phyloP scores from a whole-genome alignment of 179 eudicot species.

The Spinacia oleracea region DNA sequence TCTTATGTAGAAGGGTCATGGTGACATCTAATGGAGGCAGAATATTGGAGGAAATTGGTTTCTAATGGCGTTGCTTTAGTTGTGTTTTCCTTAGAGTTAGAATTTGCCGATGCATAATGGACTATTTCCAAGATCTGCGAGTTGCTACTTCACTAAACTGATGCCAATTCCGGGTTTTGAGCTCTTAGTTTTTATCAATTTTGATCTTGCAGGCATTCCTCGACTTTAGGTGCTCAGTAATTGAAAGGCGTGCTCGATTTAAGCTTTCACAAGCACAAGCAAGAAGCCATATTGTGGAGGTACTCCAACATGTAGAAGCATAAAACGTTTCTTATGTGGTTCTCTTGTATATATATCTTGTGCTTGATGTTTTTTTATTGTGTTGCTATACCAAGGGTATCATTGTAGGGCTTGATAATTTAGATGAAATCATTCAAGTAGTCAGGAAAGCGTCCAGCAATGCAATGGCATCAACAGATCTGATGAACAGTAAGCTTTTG shows the following conservation, averaged over 20 bases:
- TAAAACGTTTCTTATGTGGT: neutral
- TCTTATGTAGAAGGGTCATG: neutral
- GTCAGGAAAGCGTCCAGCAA: slow-evolving; percentile 84
- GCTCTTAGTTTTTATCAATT: slow-evolving; percentile 8
- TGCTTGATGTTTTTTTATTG: slow-evolving; percentile 12
- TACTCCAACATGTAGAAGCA: slow-evolving; percentile 21
- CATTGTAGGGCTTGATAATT: slow-evolving; percentile 80
- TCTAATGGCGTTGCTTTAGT: neutral
- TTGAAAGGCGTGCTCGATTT: slow-evolving; percentile 80
- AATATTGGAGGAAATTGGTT: neutral
- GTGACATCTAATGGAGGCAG: neutral
- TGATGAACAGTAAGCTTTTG: slow-evolving; percentile 59
- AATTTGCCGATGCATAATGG: neutral
- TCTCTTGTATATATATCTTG: neutral
- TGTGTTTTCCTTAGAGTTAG: neutral
- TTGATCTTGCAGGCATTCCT: slow-evolving; percentile 71
- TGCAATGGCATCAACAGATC: slow-evolving; percentile 54
- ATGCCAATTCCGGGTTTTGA: neutral
- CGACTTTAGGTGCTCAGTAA: slow-evolving; percentile 81
- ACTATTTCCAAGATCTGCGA: neutral
- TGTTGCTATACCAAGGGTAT: slow-evolving; percentile 57
- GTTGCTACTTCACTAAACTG: neutral
- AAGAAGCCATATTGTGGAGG: slow-evolving; percentile 89
- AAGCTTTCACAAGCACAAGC: slow-evolving; percentile 87
- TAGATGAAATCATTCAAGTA: slow-evolving; percentile 69